Conservation (phyloP, 768 basidiomycete species). For the Coprinopsis sp. region DNA sequence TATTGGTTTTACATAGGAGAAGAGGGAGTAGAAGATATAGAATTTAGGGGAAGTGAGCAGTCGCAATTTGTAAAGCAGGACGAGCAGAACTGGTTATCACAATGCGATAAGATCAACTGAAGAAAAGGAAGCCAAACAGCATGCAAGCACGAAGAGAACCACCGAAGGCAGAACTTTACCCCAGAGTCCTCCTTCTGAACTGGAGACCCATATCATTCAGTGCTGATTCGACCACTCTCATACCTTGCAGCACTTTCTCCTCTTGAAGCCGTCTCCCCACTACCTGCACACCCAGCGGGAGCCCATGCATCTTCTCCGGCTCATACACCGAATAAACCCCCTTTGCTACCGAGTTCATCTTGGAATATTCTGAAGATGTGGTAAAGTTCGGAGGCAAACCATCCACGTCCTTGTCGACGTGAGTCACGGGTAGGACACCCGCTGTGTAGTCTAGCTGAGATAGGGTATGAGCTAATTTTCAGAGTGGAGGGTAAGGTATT, state of each 20-base stretch:
- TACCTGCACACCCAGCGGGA: conserved; percentile 66
- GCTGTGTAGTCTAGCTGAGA: conserved; percentile 50
- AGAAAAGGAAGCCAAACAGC: too few species aligned
- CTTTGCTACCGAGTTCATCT: conserved; percentile 31
- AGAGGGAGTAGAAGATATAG: too few species aligned
- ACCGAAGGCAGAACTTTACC: too few species aligned
- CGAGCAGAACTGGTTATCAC: too few species aligned
- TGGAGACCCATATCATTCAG: conserved; percentile 26
- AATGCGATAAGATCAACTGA: too few species aligned
- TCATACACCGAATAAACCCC: conserved; percentile 51
- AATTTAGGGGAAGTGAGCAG: too few species aligned
- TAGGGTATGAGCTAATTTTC: conserved; percentile 2
- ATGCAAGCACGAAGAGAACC: too few species aligned
- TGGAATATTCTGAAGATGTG: conserved; percentile 25
- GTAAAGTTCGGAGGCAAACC: conserved; percentile 30
- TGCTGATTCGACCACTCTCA: conserved; percentile 48
- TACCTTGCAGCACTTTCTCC: conserved; percentile 67
- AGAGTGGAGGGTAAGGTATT: conserved; percentile 13
- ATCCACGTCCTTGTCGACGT: conserved; percentile 39
- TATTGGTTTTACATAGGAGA: too few species aligned
- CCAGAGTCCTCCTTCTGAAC: background rate
- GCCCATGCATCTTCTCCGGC: conserved; percentile 57
- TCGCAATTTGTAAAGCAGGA: too few species aligned
- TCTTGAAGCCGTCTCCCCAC: conserved; percentile 61
- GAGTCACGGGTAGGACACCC: conserved; percentile 57